phyloP scores from a whole-genome alignment of 805 yeast species.

The Myxozyma mucilagina region DNA sequence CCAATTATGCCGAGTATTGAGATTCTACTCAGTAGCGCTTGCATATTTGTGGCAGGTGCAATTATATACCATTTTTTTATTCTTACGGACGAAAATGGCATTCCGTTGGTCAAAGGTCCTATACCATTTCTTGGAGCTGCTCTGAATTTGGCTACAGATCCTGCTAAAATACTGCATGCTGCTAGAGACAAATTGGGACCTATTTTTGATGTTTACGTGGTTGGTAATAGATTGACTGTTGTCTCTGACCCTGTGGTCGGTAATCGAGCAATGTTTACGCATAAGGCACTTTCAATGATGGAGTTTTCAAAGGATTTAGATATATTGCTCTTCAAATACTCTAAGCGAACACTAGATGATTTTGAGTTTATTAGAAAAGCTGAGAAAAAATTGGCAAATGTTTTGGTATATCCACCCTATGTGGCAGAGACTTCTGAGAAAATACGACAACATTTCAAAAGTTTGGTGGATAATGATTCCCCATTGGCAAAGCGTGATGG shows the following conservation, averaged over 20 bases:
- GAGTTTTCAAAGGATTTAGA: not conserved
- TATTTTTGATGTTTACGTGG: slow-evolving; percentile 11
- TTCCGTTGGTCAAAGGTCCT: slow-evolving; percentile 15
- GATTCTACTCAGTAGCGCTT: not conserved
- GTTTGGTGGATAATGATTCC: not conserved
- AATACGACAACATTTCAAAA: not conserved
- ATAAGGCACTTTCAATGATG: not conserved
- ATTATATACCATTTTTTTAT: not conserved
- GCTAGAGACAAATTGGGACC: slow-evolving; percentile 6
- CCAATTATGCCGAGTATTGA: not conserved
- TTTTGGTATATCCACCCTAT: not conserved
- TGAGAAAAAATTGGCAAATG: not conserved
- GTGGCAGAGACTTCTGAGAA: not conserved
- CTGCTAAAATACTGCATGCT: not conserved
- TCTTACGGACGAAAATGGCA: not conserved
- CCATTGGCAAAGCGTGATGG: not conserved
- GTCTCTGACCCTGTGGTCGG: slow-evolving; percentile 23
- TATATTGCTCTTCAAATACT: not conserved
- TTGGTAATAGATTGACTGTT: slow-evolving; percentile 14
- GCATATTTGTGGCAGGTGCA: slow-evolving; percentile 5
- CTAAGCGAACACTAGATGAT: not conserved
- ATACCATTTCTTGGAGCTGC: slow-evolving; percentile 19
- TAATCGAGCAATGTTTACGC: not conserved
- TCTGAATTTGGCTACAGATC: slow-evolving; percentile 5
- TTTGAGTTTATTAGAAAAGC: not conserved